Conservation (phyloP, 371 early-diverging fungal genomes). For the Phascolomyces articulosus region DNA sequence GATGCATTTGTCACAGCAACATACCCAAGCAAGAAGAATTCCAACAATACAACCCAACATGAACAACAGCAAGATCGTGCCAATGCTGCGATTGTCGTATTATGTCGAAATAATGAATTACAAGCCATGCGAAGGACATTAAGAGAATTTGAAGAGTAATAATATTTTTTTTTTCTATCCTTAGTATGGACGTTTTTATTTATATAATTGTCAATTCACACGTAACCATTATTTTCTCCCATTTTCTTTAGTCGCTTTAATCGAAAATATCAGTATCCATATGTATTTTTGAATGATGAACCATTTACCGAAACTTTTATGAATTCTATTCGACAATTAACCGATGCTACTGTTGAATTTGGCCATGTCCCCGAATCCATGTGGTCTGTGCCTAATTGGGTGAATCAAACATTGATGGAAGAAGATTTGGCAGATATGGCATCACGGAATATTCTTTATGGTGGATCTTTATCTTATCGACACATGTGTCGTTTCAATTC, state of each 20-base stretch:
- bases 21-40: background rate
- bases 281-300: constrained; percentile 86
- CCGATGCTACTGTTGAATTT: constrained; percentile 60
- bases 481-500: constrained; percentile 72
- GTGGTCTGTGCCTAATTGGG: constrained; percentile 74
- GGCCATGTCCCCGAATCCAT: constrained; percentile 69
- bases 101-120: constrained; percentile 80
- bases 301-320: constrained; percentile 80
- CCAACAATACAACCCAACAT: background rate
- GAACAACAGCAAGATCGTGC: constrained; percentile 16
- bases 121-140: constrained; percentile 71
- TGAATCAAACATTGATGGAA: constrained; percentile 64
- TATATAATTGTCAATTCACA: background rate
- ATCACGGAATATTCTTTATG: constrained; percentile 71
- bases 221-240: background rate
- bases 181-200: too few species aligned
- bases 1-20: too few species aligned
- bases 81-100: constrained; percentile 58
- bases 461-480: constrained; percentile 38
- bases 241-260: constrained; percentile 73
- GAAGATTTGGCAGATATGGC: constrained; percentile 59
- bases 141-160: constrained; percentile 77
- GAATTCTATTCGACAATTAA: constrained; percentile 58
- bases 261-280: constrained; percentile 82
- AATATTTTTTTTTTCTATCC: background rate